A percentile compares a stretch with the other conserved stretches of the same genome.
These are phyloP conservation scores for Pyrenopolyporus hunteri DNA, from an alignment of 495 filamentous ascomycete species.

Conservation along the genomic window DNA sequence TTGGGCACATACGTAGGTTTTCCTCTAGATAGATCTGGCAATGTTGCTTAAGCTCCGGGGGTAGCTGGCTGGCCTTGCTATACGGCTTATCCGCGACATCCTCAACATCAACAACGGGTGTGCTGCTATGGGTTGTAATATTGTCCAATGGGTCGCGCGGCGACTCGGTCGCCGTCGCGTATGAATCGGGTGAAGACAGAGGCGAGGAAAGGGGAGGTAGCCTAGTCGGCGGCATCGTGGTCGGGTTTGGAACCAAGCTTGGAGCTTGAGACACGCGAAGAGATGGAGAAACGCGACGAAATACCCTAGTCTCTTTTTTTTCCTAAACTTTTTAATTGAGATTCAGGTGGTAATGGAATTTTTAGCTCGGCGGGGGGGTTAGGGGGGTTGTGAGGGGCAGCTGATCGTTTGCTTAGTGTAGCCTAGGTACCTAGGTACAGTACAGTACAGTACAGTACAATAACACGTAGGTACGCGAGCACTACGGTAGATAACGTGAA, in stretches of 20 bases:
- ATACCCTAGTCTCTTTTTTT: neutral
- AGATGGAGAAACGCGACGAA: constrained; percentile 27
- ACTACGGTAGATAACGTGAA: too few relatives aligned
- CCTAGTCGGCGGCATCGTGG: constrained; percentile 7
- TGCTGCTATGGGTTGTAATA: constrained; percentile 17
- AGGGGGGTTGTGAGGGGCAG: neutral
- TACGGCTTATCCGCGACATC: constrained; percentile 42
- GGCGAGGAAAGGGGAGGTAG: neutral
- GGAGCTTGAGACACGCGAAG: constrained; percentile 31
- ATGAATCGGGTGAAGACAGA: constrained; percentile 27
- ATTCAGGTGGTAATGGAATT: neutral
- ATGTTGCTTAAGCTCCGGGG: constrained; percentile 67
- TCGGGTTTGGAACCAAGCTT: neutral
- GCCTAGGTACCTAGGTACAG: too few relatives aligned
- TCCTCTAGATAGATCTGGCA: constrained; percentile 79
- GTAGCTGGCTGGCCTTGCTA: constrained; percentile 59
- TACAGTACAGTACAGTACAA: too few relatives aligned
- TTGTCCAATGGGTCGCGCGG: constrained; percentile 1
- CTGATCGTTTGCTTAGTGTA: too few relatives aligned
- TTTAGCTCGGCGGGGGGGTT: too few relatives aligned
- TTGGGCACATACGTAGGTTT: constrained; percentile 62
- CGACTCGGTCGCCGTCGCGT: constrained; percentile 26
- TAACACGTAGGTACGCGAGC: too few relatives aligned
- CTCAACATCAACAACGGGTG: constrained; percentile 17
- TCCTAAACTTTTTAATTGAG: neutral